phyloP scores from a whole-genome alignment of 108 stramenopile species.

The Cyclostephanos tholiformis region DNA sequence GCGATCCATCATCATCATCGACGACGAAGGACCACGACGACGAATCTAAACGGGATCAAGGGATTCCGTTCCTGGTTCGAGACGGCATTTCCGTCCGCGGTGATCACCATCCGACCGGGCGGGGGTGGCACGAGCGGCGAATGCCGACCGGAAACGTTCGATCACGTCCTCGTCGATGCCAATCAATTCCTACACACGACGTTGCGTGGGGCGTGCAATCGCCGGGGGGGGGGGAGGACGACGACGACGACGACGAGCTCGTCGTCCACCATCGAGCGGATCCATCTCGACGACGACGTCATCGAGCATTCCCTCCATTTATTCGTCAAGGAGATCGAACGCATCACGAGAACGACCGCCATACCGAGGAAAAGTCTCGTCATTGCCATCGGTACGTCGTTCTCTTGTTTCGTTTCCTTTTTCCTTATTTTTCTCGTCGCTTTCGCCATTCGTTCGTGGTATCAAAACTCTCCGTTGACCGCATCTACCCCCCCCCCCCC shows the following conservation, averaged over 20 bases:
- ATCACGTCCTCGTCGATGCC: conserved; percentile 88
- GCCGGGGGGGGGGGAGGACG: no score
- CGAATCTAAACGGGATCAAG: conserved; percentile 67
- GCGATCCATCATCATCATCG: no score
- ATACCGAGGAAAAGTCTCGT: conserved; percentile 77
- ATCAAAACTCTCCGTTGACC: not conserved
- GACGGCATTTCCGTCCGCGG: conserved; percentile 71
- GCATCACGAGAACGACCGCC: conserved; percentile 46
- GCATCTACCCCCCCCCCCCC: no score
- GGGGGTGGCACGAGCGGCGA: not conserved
- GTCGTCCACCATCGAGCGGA: not conserved
- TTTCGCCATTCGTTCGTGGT: no score
- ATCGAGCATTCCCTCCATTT: conserved; percentile 54
- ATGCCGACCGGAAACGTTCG: conserved; percentile 58
- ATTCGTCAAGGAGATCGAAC: conserved; percentile 76
- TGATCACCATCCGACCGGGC: conserved; percentile 36
- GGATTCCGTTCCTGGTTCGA: conserved; percentile 87
- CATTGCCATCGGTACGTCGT: conserved; percentile 53
- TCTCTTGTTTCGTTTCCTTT: not conserved
- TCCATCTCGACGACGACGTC: conserved; percentile 33
- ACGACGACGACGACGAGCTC: conserved; percentile 25
- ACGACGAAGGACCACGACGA: no score
- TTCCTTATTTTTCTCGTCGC: not conserved
- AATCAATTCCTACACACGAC: conserved; percentile 85
- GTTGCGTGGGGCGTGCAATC: conserved; percentile 48